A percentile compares a stretch with the other conserved stretches of the same genome.
phyloP scores from a whole-genome alignment of 2,329 filamentous ascomycete species.

The Arthroderma sp. region DNA sequence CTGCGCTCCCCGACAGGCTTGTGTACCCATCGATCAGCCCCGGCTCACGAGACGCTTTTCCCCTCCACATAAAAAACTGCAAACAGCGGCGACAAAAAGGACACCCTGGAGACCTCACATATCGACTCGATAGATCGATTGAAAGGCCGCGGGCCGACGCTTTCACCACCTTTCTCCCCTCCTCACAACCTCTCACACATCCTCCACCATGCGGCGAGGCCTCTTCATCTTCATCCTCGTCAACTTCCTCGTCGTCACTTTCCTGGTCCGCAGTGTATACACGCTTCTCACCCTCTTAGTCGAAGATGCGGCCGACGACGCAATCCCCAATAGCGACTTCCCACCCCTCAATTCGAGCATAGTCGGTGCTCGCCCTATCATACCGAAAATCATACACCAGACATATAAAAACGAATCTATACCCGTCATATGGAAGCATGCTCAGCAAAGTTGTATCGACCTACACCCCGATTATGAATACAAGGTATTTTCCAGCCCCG shows the following conservation, averaged over 20 bases:
- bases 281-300: slow-evolving; percentile 58
- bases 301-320: slow-evolving; percentile 53
- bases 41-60: too few relatives aligned
- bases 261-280: slow-evolving; percentile 55
- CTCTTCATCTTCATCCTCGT: slow-evolving; percentile 50
- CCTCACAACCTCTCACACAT: too few relatives aligned
- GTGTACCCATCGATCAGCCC: too few relatives aligned
- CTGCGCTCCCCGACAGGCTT: too few relatives aligned
- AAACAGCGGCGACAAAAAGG: too few relatives aligned
- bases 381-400: slow-evolving; percentile 67
- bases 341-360: slow-evolving; percentile 50
- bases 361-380: slow-evolving; percentile 44
- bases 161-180: too few relatives aligned
- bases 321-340: slow-evolving; percentile 53
- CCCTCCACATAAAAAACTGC: too few relatives aligned
- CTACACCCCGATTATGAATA: slow-evolving; percentile 61
- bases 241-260: slow-evolving; percentile 49
- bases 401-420: slow-evolving; percentile 61
- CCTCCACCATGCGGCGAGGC: slow-evolving; percentile 44
- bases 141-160: too few relatives aligned
- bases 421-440: slow-evolving; percentile 50
- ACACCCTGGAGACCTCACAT: too few relatives aligned
- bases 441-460: slow-evolving; percentile 53
- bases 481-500: slow-evolving; percentile 37
- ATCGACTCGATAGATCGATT: too few relatives aligned